A percentile compares a stretch with the other conserved stretches of the same genome.
Conservation (phyloP, 208 protist species). For the Trypanosoma avium region DNA sequence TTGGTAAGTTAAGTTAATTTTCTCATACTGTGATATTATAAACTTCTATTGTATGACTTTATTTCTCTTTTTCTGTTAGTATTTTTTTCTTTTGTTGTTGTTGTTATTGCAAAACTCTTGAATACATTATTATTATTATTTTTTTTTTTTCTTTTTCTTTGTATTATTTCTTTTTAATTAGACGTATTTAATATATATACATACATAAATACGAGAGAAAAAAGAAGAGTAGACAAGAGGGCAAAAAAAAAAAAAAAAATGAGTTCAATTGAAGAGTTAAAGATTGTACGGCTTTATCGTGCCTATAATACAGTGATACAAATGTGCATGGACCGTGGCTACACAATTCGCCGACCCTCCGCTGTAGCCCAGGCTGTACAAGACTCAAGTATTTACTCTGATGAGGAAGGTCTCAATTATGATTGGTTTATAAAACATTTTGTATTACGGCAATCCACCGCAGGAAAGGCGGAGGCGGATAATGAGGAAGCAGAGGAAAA, state of each 20-base stretch:
- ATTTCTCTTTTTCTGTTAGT: no score
- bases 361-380: constrained; percentile 56
- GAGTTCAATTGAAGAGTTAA: constrained; percentile 74
- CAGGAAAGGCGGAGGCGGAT: neutral
- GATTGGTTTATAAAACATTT: constrained; percentile 76
- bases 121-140: no score
- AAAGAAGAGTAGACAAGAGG: constrained; percentile 6
- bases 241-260: constrained; percentile 22
- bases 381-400: constrained; percentile 28
- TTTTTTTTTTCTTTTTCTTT: no score
- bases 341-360: constrained; percentile 70
- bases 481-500: constrained; percentile 21
- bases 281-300: constrained; percentile 71
- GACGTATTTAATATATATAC: constrained; percentile 1
- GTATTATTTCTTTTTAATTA: no score
- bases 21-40: no score
- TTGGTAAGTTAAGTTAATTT: no score
- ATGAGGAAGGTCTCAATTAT: constrained; percentile 58
- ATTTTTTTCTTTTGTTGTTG: no score
- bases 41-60: no score
- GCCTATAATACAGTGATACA: constrained; percentile 80
- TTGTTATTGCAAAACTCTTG: no score
- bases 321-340: constrained; percentile 77
- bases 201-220: constrained; percentile 11
- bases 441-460: constrained; percentile 17